phyloP scores from a whole-genome alignment of 2,329 filamentous ascomycete genomes.

The Venturia oleaginea region DNA sequence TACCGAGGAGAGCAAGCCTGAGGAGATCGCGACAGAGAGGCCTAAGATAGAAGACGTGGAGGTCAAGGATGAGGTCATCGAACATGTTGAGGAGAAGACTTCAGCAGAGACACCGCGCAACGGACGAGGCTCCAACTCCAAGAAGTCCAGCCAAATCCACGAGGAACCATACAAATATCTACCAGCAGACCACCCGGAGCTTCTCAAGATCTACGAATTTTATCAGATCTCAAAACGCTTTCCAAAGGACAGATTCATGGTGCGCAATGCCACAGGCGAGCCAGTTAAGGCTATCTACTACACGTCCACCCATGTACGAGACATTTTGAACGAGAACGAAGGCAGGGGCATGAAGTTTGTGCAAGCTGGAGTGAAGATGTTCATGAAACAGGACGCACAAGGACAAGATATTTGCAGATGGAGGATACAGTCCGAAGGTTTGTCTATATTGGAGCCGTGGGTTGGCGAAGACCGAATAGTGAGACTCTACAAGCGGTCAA shows the following conservation, averaged over 20 bases:
- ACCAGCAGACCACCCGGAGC: constrained; percentile 61
- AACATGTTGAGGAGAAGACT: not conserved
- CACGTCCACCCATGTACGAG: constrained; percentile 72
- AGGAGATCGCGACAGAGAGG: not conserved
- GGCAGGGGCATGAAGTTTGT: constrained; percentile 89
- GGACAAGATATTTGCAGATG: constrained; percentile 79
- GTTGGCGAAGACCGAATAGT: constrained; percentile 71
- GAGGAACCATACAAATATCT: constrained; percentile 97
- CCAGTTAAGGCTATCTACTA: constrained; percentile 96
- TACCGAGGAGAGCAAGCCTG: not conserved
- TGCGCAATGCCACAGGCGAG: constrained; percentile 81
- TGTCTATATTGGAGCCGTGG: constrained; percentile 85
- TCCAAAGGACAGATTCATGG: constrained; percentile 86
- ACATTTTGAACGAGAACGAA: constrained; percentile 81
- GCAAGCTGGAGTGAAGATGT: constrained; percentile 97
- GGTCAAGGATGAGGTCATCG: not conserved
- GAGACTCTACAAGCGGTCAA: constrained; percentile 65
- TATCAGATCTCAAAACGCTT: constrained; percentile 79
- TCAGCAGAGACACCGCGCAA: not conserved
- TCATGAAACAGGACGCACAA: constrained; percentile 93
- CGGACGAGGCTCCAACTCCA: constrained; percentile 19
- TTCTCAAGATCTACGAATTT: constrained; percentile 69
- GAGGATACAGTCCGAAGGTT: constrained; percentile 91
- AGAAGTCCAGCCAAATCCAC: constrained; percentile 43
- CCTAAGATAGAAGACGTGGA: not conserved